A percentile compares a stretch with the other conserved stretches of the same genome.
Conservation (phyloP, 2,329 filamentous ascomycete species). For the Paraconiothyrium sp. region DNA sequence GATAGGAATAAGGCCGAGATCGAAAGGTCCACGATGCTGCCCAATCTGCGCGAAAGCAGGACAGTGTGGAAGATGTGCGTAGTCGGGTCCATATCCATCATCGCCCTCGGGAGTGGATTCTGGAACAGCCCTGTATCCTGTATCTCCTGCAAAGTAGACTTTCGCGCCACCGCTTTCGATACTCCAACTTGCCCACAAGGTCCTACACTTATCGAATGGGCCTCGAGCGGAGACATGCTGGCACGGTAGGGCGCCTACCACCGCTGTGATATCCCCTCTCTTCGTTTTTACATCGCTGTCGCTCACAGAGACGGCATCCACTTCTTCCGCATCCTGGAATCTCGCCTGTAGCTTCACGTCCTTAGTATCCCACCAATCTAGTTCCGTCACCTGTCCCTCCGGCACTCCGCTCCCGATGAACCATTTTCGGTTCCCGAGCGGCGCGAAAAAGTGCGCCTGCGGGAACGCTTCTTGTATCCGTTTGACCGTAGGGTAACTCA, state of each 20-base stretch:
- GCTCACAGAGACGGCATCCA: conserved; percentile 15
- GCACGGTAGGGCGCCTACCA: conserved; percentile 80
- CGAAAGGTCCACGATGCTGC: conserved; percentile 80
- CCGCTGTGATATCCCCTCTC: conserved; percentile 66
- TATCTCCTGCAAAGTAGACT: conserved; percentile 90
- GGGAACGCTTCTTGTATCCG: conserved; percentile 77
- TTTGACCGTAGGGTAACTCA: conserved; percentile 78
- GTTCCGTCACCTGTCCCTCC: conserved; percentile 75
- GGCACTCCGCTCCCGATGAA: conserved; percentile 74
- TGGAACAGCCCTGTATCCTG: conserved; percentile 85
- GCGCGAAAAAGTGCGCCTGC: conserved; percentile 86
- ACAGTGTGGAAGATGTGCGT: conserved; percentile 72
- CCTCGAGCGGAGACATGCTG: conserved; percentile 82
- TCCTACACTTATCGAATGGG: conserved; percentile 74
- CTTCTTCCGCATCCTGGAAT: conserved; percentile 23
- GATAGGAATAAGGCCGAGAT: conserved; percentile 91
- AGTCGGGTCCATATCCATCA: conserved; percentile 77
- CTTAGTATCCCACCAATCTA: conserved; percentile 94
- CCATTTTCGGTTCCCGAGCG: conserved; percentile 84
- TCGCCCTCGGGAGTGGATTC: conserved; percentile 63
- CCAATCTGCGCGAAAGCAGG: conserved; percentile 90
- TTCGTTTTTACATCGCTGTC: conserved; percentile 13
- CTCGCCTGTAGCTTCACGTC: conserved; percentile 70
- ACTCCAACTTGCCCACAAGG: conserved; percentile 90
- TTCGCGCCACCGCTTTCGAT: conserved; percentile 77